Conservation (phyloP, 225 moss, liverwort and hornwort species). For the Marchantia paleacea region DNA sequence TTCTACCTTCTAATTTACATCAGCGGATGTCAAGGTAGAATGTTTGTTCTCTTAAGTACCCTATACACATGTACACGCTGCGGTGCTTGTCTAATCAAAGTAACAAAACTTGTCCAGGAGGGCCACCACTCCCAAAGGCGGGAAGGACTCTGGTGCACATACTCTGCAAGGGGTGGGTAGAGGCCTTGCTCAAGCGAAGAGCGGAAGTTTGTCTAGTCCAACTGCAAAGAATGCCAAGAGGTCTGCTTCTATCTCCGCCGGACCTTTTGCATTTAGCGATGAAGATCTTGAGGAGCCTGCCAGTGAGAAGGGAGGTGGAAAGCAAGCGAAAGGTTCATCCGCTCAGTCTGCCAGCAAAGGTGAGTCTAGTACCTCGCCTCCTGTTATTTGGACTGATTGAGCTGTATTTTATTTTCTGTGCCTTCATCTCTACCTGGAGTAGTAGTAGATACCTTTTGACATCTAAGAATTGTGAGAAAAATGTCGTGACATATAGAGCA, state of each 20-base stretch:
- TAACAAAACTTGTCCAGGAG: slow-evolving; percentile 24
- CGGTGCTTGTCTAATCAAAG: too few species aligned
- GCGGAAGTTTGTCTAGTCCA: slow-evolving; percentile 39
- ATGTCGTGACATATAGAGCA: too few species aligned
- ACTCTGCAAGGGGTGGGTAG: slow-evolving; percentile 40
- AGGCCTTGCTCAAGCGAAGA: slow-evolving; percentile 43
- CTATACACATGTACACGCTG: too few species aligned
- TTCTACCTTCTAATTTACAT: too few species aligned
- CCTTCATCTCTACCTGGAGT: not conserved
- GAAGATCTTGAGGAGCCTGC: slow-evolving; percentile 35
- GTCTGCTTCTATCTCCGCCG: slow-evolving; percentile 34
- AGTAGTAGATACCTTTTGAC: too few species aligned
- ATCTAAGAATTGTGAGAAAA: too few species aligned
- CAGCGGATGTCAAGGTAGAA: too few species aligned
- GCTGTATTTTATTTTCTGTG: too few species aligned
- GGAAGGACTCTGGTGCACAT: slow-evolving; percentile 39
- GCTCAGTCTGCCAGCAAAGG: slow-evolving; percentile 30
- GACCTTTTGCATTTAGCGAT: slow-evolving; percentile 42
- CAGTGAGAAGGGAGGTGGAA: slow-evolving; percentile 24
- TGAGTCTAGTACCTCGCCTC: not conserved
- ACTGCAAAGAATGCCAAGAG: slow-evolving; percentile 34
- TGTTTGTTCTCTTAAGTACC: too few species aligned
- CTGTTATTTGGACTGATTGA: too few species aligned
- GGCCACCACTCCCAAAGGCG: slow-evolving; percentile 30
- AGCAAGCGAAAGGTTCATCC: slow-evolving; percentile 27